phyloP scores from a whole-genome alignment of 352 stramenopile species.

The Phytophthora sp. region DNA sequence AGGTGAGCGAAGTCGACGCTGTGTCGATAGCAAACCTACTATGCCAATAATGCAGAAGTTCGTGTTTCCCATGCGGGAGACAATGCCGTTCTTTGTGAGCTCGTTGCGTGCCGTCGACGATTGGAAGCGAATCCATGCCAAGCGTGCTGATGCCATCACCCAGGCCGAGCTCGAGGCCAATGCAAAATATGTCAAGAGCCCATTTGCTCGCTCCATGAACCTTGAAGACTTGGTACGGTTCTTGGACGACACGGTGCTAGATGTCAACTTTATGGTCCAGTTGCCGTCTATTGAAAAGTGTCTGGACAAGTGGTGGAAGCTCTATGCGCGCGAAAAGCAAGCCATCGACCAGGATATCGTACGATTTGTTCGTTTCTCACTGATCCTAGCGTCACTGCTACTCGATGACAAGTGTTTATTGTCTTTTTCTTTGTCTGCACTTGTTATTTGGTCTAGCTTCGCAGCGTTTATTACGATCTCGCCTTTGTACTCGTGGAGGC shows the following conservation, averaged over 20 bases:
- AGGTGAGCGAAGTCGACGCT: no score
- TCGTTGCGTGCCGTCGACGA: slow-evolving; percentile 70
- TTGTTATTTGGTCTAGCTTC: slow-evolving; percentile 41
- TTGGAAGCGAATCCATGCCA: slow-evolving; percentile 72
- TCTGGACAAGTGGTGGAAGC: slow-evolving; percentile 65
- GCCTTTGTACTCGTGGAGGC: slow-evolving; percentile 75
- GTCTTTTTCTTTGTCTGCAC: no score
- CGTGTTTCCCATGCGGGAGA: slow-evolving; percentile 69
- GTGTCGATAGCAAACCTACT: no score
- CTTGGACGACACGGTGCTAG: slow-evolving; percentile 72
- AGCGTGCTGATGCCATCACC: slow-evolving; percentile 56
- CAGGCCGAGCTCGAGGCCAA: slow-evolving; percentile 72
- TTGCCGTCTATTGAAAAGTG: slow-evolving; percentile 85
- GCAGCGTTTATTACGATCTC: slow-evolving; percentile 72
- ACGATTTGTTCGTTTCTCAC: slow-evolving; percentile 1
- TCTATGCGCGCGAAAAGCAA: slow-evolving; percentile 52
- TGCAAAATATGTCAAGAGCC: slow-evolving; percentile 79
- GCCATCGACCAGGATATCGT: slow-evolving; percentile 63
- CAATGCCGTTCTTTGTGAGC: slow-evolving; percentile 85
- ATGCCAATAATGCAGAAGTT: slow-evolving; percentile 53
- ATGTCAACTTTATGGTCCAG: slow-evolving; percentile 88
- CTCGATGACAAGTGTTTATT: no score
- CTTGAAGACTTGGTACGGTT: slow-evolving; percentile 74
- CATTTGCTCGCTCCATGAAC: slow-evolving; percentile 64
- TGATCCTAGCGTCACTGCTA: background rate